Evolutionary conservation across 371 early-diverging fungal genomes (phyloP).

Genomic region (Lichtheimia ramosa): DNA sequence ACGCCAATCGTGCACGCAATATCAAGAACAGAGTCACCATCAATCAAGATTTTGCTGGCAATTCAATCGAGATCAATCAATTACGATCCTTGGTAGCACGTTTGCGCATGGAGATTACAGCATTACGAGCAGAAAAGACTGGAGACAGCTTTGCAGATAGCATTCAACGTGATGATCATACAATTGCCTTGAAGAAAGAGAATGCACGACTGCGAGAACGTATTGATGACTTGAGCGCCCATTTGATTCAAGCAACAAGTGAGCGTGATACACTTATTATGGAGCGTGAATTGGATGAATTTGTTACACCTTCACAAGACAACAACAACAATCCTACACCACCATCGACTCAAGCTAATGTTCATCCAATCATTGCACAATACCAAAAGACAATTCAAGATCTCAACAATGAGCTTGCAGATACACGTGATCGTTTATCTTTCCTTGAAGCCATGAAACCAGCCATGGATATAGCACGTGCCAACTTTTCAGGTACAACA

Average conservation of each 20-base stretch:
- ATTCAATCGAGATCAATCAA: constrained; percentile 65
- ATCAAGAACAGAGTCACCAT: constrained; percentile 84
- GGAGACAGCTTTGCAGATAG: constrained; percentile 26
- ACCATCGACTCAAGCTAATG: neutral
- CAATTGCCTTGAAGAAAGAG: constrained; percentile 45
- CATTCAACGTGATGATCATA: constrained; percentile 44
- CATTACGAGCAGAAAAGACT: constrained; percentile 44
- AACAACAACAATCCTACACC: neutral
- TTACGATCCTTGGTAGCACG: constrained; percentile 72
- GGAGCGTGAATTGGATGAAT: constrained; percentile 51
- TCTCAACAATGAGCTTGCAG: constrained; percentile 52
- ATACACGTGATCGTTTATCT: constrained; percentile 38
- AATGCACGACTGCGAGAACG: constrained; percentile 56
- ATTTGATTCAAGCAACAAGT: constrained; percentile 55
- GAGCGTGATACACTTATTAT: constrained; percentile 65
- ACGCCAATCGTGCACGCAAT: constrained; percentile 87
- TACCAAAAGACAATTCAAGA: constrained; percentile 61
- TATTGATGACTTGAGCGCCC: constrained; percentile 44
- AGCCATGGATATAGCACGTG: constrained; percentile 25
- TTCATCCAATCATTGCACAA: constrained; percentile 57
- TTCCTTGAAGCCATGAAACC: constrained; percentile 34
- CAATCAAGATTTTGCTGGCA: constrained; percentile 70
- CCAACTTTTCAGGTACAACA: constrained; percentile 13
- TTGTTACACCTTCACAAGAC: constrained; percentile 14
- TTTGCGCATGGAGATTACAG: constrained; percentile 65